phyloP scores from a whole-genome alignment of 2,329 filamentous ascomycete genomes.

The Penicillium janthinellum region DNA sequence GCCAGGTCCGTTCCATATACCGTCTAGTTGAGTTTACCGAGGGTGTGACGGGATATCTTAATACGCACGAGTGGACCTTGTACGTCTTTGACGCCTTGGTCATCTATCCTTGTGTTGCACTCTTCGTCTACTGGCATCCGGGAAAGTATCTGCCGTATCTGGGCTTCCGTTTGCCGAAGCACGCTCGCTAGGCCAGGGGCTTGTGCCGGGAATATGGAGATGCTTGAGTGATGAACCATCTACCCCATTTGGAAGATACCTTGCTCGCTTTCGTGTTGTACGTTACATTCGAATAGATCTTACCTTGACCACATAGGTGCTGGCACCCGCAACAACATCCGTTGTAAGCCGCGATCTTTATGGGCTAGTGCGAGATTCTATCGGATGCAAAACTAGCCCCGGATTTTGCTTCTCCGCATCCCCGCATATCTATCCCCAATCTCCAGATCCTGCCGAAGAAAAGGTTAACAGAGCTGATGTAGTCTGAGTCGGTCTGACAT shows the following conservation, averaged over 20 bases:
- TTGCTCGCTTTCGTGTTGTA: neutral
- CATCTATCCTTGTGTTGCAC: conserved; percentile 37
- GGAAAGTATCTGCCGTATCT: conserved; percentile 37
- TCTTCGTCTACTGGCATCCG: conserved; percentile 39
- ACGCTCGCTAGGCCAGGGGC: conserved; percentile 23
- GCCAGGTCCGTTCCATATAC: conserved; percentile 48
- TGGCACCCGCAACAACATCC: neutral
- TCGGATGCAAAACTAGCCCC: neutral
- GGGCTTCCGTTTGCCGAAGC: conserved; percentile 36
- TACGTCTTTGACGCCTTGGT: conserved; percentile 50
- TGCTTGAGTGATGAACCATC: too few species aligned
- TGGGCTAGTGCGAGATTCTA: neutral
- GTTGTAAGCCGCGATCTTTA: neutral
- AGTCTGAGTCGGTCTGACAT: too few species aligned
- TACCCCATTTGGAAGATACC: neutral
- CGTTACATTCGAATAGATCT: neutral
- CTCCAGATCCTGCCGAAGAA: neutral
- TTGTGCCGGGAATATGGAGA: neutral
- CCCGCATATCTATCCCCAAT: too few species aligned
- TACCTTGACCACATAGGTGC: neutral
- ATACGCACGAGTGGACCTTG: conserved; percentile 46
- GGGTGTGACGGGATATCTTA: conserved; percentile 45
- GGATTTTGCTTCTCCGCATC: neutral
- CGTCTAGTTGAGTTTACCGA: conserved; percentile 53
- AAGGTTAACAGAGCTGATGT: neutral